Percentiles rank a stretch among this genome's conserved stretches.
Conservation (phyloP, 768 basidiomycete genomes). For the Steccherinum ochraceum region DNA sequence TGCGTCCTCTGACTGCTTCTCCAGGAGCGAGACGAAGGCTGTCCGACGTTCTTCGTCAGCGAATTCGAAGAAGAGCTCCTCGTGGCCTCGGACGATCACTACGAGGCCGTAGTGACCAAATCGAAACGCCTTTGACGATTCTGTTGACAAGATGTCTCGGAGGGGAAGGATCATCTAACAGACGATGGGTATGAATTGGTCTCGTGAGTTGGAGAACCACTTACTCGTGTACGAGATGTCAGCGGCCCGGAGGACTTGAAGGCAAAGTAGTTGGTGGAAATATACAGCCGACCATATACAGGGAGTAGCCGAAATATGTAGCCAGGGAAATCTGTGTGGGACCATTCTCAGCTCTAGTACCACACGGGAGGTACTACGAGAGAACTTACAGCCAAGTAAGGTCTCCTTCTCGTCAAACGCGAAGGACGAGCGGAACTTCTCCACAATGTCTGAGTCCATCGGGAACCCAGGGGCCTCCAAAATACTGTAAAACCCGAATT, state of each 20-base stretch:
- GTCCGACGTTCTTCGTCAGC: constrained; percentile 72
- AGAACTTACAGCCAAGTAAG: constrained; percentile 76
- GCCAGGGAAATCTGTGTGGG: constrained; percentile 71
- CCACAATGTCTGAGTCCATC: constrained; percentile 55
- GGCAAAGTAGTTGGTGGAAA: constrained; percentile 91
- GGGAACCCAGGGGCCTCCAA: constrained; percentile 65
- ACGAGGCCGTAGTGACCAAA: constrained; percentile 89
- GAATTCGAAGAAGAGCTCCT: constrained; percentile 98
- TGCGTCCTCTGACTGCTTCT: constrained; percentile 74
- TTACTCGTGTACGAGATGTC: constrained; percentile 74
- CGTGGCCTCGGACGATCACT: constrained; percentile 90
- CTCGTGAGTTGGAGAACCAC: constrained; percentile 21
- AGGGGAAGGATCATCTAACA: constrained; percentile 91
- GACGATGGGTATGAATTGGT: too few relatives aligned
- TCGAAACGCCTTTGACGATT: constrained; percentile 81
- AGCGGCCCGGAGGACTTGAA: constrained; percentile 87
- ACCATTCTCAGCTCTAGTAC: neutral
- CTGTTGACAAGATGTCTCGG: constrained; percentile 76
- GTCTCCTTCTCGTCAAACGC: constrained; percentile 86
- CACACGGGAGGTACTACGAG: too few relatives aligned
- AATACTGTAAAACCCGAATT: constrained; percentile 70
- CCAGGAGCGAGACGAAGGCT: constrained; percentile 68
- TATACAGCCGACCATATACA: constrained; percentile 78
- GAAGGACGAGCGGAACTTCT: constrained; percentile 78
- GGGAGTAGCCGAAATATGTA: constrained; percentile 90